Conservation (phyloP, 192 early-diverging fungal genomes). For the Martensiomyces pterosporus region DNA sequence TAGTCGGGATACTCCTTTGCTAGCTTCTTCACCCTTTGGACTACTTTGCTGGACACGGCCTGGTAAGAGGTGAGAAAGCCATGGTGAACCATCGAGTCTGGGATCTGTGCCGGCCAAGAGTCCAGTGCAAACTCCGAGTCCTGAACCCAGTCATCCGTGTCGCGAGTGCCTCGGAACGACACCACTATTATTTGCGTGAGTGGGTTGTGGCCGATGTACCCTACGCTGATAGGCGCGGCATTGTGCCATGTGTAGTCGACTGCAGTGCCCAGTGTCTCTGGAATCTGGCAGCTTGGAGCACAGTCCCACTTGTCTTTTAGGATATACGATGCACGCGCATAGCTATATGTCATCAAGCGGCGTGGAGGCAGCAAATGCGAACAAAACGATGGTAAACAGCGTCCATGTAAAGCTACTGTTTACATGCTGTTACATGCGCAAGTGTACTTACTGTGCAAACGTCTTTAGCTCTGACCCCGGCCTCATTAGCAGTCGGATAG, state of each 20-base stretch:
- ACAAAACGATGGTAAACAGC: neutral
- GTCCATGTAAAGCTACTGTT: neutral
- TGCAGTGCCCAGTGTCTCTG: constrained; percentile 25
- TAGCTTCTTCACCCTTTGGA: constrained; percentile 8
- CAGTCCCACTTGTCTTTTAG: constrained; percentile 27
- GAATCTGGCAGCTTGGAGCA: constrained; percentile 12
- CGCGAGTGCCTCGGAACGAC: constrained; percentile 32
- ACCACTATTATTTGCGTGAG: constrained; percentile 27
- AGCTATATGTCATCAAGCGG: constrained; percentile 32
- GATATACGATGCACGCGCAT: constrained; percentile 31
- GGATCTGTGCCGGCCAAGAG: constrained; percentile 38
- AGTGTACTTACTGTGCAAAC: constrained; percentile 46
- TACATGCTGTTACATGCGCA: neutral
- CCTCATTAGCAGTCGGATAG: constrained; percentile 5
- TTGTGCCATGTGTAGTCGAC: constrained; percentile 44
- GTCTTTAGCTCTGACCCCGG: constrained; percentile 41
- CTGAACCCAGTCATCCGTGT: constrained; percentile 40
- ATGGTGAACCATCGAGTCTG: constrained; percentile 48
- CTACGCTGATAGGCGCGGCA: constrained; percentile 29
- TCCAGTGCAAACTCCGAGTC: constrained; percentile 44
- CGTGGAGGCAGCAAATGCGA: no score
- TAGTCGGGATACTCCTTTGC: constrained; percentile 20
- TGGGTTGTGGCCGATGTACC: constrained; percentile 37
- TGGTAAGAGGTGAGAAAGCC: constrained; percentile 44
- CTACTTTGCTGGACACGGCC: constrained; percentile 27